Base-by-base conservation (phyloP, 2,329 filamentous ascomycete species). In the Ceratocystis destructans region DNA sequence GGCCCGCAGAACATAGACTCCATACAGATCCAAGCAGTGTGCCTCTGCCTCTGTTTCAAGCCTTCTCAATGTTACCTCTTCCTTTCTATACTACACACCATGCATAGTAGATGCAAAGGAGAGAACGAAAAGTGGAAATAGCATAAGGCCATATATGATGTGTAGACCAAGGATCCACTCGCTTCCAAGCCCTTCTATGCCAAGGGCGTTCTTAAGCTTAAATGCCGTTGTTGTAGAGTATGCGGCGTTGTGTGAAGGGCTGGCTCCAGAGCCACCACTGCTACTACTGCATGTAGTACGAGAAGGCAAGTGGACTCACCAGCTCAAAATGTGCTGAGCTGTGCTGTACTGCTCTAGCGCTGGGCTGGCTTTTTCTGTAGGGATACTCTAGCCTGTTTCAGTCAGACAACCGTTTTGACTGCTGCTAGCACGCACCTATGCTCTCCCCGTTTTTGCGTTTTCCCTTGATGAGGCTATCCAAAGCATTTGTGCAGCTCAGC, bases 131-230 rank as follows among this genome's bases (percentile, higher is more conserved):
- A 4, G 10, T 41, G 37, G 10, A 41, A 12, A 41, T 41, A 41
- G 37, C 37, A 41, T 41, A 41, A 41, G 37, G 37, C 37, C 37
- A 41, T 41, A 41, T 41, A 41, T 41, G 37, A 8, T 41, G 10
- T 41, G 37, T 41, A 41, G 17, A 17, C 25, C 25, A 10, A n/a
- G 28, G 28, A 59, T 59, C 28, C 53, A 25, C 53, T 41, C 28
- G 48, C 53, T 59, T 59, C 53, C 53, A 59, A 31, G 53, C 28
- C 28, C 25, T 59, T 59, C 53, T 33, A 33, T 59, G 53, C n/a
- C 53, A 59, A 59, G 53, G 53, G 15, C 53, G 33, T 33, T 59
- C 53, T 59, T 59, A 59, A 59, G 53, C 53, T 59, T 59, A 59
- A 59, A 59, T 59, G 7, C 4, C 53, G 53, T 20, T 59, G 15